Evolutionary conservation across 2,329 filamentous ascomycete genomes (phyloP).

Genomic region (Penicillium digitatum): DNA sequence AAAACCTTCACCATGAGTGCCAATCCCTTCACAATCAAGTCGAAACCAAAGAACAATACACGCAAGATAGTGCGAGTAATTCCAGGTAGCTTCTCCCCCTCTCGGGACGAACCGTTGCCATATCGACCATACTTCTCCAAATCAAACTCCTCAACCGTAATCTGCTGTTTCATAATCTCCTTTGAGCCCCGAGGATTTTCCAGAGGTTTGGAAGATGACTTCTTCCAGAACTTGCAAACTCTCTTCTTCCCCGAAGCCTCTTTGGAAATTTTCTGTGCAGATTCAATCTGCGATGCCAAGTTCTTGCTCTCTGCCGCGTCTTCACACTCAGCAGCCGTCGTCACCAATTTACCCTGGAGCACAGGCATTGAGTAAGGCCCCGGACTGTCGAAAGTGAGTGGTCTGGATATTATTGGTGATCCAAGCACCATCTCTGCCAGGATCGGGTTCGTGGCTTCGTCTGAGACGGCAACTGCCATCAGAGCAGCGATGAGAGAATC

Average conservation of each 20-base stretch:
- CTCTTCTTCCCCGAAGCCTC: slow-evolving; percentile 9
- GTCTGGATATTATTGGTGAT: slow-evolving; percentile 14
- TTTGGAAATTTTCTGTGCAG: slow-evolving; percentile 18
- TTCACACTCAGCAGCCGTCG: slow-evolving; percentile 42
- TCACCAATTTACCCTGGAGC: slow-evolving; percentile 32
- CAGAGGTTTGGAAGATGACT: neutral
- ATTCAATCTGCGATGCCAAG: slow-evolving; percentile 35
- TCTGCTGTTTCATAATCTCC: slow-evolving; percentile 29
- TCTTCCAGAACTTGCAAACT: slow-evolving; percentile 20
- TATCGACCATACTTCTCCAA: slow-evolving; percentile 45
- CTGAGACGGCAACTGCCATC: slow-evolving; percentile 44
- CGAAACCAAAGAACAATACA: slow-evolving; percentile 38
- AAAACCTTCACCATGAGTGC: slow-evolving; percentile 40
- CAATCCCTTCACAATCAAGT: slow-evolving; percentile 37
- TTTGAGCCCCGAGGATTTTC: slow-evolving; percentile 2
- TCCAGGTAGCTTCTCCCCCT: slow-evolving; percentile 41
- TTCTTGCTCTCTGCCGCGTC: slow-evolving; percentile 39
- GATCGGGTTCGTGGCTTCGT: slow-evolving; percentile 39
- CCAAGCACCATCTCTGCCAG: slow-evolving; percentile 37
- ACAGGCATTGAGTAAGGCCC: slow-evolving; percentile 13
- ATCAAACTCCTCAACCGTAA: slow-evolving; percentile 44
- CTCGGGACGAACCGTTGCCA: slow-evolving; percentile 32
- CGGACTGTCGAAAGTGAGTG: slow-evolving; percentile 4
- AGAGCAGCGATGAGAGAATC: slow-evolving; percentile 47
- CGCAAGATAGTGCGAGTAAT: slow-evolving; percentile 35